Evolutionary conservation across 148 eudicot genomes (phyloP).

Genomic region (Rhododendron simsii): DNA sequence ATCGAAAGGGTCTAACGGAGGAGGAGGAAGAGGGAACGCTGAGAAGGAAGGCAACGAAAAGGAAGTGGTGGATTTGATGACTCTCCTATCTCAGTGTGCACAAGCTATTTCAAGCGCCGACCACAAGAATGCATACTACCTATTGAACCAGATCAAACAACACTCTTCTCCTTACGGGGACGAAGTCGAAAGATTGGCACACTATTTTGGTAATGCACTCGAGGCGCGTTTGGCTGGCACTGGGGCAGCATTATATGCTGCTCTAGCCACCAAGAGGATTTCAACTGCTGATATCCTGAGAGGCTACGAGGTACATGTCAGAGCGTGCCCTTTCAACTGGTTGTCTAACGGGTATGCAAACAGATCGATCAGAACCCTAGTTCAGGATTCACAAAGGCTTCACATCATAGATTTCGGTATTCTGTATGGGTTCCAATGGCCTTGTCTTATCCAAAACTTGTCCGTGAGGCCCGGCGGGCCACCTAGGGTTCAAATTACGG

Average conservation of each 20-base stretch:
- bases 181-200: slow-evolving; percentile 26
- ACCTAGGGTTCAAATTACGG: slow-evolving; percentile 48
- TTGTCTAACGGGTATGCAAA: slow-evolving; percentile 45
- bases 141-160: slow-evolving; percentile 24
- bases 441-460: slow-evolving; percentile 46
- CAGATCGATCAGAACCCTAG: slow-evolving; percentile 35
- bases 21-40: background rate
- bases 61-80: slow-evolving; percentile 46
- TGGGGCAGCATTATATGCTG: slow-evolving; percentile 35
- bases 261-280: slow-evolving; percentile 14
- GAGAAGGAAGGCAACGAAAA: slow-evolving; percentile 9
- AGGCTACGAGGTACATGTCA: slow-evolving; percentile 33
- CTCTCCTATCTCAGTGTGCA: slow-evolving; percentile 54
- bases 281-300: slow-evolving; percentile 42
- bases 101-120: slow-evolving; percentile 44
- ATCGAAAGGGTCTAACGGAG: background rate
- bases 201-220: slow-evolving; percentile 28
- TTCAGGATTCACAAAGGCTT: slow-evolving; percentile 27
- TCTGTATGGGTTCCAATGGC: slow-evolving; percentile 69
- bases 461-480: slow-evolving; percentile 45
- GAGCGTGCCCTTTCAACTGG: slow-evolving; percentile 48
- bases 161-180: slow-evolving; percentile 32
- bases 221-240: slow-evolving; percentile 54
- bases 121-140: slow-evolving; percentile 33
- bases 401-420: slow-evolving; percentile 64